These are phyloP conservation scores for Salix suchowensis DNA, from an alignment of 345 rosid genomes.

Conservation along the genomic window DNA sequence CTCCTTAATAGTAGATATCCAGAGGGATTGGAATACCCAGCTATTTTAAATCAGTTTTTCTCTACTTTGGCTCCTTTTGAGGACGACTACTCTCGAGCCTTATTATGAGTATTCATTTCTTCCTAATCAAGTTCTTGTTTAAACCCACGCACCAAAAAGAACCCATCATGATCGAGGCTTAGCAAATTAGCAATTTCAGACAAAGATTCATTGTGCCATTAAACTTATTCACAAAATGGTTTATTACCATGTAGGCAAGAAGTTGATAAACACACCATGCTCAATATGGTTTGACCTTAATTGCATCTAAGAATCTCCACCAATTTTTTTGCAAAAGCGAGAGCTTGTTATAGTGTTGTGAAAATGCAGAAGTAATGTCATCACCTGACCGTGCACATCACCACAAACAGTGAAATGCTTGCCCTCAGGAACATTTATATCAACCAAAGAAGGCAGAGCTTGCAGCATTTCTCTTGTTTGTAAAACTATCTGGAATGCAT, in stretches of 20 bases:
- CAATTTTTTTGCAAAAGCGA: neutral
- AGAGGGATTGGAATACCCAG: too few species aligned
- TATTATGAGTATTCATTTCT: too few species aligned
- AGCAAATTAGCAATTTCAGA: neutral
- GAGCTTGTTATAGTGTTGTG: neutral
- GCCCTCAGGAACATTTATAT: conserved; percentile 66
- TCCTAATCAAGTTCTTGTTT: too few species aligned
- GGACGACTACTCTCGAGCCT: too few species aligned
- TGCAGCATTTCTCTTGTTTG: conserved; percentile 75
- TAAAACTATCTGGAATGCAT: conserved; percentile 86
- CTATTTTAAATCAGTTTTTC: too few species aligned
- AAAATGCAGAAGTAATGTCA: conserved; percentile 6
- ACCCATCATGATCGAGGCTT: too few species aligned
- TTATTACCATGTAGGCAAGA: neutral
- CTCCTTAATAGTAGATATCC: too few species aligned
- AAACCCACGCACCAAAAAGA: too few species aligned
- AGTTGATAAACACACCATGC: neutral
- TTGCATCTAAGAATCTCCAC: neutral
- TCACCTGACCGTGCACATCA: conserved; percentile 99
- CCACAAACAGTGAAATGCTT: conserved; percentile 88
- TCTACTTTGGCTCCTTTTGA: too few species aligned
- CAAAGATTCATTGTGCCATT: neutral
- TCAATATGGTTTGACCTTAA: neutral
- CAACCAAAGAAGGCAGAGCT: conserved; percentile 76
- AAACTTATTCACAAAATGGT: neutral